Conservation (phyloP, 192 early-diverging fungal genomes). For the Chytriomyces confervae region DNA sequence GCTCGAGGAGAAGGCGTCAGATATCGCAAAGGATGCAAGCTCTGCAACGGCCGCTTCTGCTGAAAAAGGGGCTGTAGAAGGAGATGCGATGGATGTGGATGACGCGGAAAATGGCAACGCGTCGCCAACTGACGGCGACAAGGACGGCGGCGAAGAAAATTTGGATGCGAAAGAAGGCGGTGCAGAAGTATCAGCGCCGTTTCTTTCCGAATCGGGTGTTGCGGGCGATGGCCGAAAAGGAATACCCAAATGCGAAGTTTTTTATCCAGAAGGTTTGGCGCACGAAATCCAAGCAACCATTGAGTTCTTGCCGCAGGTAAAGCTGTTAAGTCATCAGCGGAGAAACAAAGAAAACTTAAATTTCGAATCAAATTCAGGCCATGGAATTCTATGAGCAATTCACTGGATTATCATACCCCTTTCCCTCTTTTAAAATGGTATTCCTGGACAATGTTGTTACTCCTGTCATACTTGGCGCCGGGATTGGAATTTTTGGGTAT, state of each 20-base stretch:
- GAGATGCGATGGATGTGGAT: background rate
- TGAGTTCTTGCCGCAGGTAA: conserved; percentile 63
- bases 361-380: conserved; percentile 53
- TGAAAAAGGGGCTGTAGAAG: background rate
- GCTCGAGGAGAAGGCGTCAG: background rate
- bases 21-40: background rate
- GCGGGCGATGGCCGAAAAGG: background rate
- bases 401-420: conserved; percentile 84
- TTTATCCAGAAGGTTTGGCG: conserved; percentile 66
- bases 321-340: background rate
- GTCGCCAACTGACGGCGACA: background rate
- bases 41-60: background rate
- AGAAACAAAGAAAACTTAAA: conserved; percentile 5
- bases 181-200: conserved; percentile 7
- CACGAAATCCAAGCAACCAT: conserved; percentile 70
- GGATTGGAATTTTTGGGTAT: conserved; percentile 76
- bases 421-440: conserved; percentile 79
- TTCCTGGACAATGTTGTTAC: conserved; percentile 81
- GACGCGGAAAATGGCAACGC: conserved; percentile 16
- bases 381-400: conserved; percentile 87
- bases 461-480: conserved; percentile 75
- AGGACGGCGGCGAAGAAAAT: conserved; percentile 29
- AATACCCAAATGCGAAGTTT: conserved; percentile 63
- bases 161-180: conserved; percentile 11
- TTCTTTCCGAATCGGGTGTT: conserved; percentile 1